Base-by-base conservation (phyloP, 495 filamentous ascomycete species). In the Lasiosphaeriaceae sp. region DNA sequence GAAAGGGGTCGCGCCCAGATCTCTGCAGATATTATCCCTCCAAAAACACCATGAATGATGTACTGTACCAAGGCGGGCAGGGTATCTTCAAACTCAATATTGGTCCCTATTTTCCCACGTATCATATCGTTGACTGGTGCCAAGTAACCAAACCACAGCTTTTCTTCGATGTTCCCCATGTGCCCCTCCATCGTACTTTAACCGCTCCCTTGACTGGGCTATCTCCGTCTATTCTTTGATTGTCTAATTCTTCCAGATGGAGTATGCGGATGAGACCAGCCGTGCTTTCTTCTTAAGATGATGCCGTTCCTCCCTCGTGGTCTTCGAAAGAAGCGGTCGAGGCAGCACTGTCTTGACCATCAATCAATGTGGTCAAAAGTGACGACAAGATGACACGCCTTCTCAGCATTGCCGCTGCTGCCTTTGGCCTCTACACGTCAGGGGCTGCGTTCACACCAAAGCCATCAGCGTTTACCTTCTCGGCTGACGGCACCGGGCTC, bases 401-500 rank as follows among this genome's bases (percentile, higher is more conserved):
- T 44, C 31, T 58, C 43, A 44, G 48, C 16, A 17, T 65, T 19
- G 49, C 31, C 31, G 16, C 52, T 2, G 58, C 39, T 17, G 35
- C 51, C 11, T 26, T 65, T 19, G 22, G 21, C 22, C 17, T 63
- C 17, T 47, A 19, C 11, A 35, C 41, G 8, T 50, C 56, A 35
- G 56, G 20, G 23, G 48, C 34, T 19, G 57, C 56, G 1, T 63
- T 54, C 48, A 56, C 55, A 9, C 41, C 48, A 11, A 58, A 62
- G 44, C 58, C 61, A 1, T 61, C 54, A 8, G 23, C 54, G 26
- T 66, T 70, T 47, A 63, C 54, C 54, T 70, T 67, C 50, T 29
- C 58, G 3, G 39, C 60, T 5, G 44, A 24, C 2, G 50, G 21
- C 43, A 52, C 37, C 35, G 65, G 62, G 14, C 54, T 61, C 9